These are phyloP conservation scores for Ophiocordyceps robertsii DNA, from an alignment of 2,329 filamentous ascomycete genomes.

Conservation along the genomic window DNA sequence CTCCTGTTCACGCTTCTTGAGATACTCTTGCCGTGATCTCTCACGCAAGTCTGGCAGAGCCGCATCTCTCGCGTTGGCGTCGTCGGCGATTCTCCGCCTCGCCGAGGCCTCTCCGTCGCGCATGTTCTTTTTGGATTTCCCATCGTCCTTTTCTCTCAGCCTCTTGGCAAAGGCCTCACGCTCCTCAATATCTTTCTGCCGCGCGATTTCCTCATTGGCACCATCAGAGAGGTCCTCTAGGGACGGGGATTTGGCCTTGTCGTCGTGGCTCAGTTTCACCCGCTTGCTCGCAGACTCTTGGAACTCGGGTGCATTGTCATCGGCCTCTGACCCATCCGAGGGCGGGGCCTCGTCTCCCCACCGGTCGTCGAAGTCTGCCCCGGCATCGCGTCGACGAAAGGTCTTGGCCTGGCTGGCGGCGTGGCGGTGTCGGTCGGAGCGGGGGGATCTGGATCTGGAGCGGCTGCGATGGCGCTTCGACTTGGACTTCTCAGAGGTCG, in stretches of 20 bases:
- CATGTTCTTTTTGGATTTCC: conserved; percentile 54
- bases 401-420: conserved; percentile 22
- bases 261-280: conserved; percentile 46
- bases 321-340: conserved; percentile 23
- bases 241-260: conserved; percentile 6
- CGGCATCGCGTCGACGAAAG: conserved; percentile 26
- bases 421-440: conserved; percentile 11
- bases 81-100: conserved; percentile 33
- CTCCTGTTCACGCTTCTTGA: conserved; percentile 84
- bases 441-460: conserved; percentile 17
- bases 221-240: conserved; percentile 44
- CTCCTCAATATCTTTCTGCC: conserved; percentile 57
- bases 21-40: conserved; percentile 79
- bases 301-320: conserved; percentile 42
- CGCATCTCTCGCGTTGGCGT: conserved; percentile 51
- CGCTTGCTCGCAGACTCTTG: conserved; percentile 59
- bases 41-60: conserved; percentile 72
- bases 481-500: conserved; percentile 12
- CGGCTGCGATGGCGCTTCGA: conserved; percentile 16
- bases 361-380: conserved; percentile 53
- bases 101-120: conserved; percentile 43
- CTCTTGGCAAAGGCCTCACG: conserved; percentile 70
- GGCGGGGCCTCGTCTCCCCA: conserved; percentile 67
- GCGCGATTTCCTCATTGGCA: conserved; percentile 40
- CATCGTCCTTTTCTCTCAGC: conserved; percentile 57